Evolutionary conservation across 768 basidiomycete genomes (phyloP).

Genomic region (Arthromyces matolae): DNA sequence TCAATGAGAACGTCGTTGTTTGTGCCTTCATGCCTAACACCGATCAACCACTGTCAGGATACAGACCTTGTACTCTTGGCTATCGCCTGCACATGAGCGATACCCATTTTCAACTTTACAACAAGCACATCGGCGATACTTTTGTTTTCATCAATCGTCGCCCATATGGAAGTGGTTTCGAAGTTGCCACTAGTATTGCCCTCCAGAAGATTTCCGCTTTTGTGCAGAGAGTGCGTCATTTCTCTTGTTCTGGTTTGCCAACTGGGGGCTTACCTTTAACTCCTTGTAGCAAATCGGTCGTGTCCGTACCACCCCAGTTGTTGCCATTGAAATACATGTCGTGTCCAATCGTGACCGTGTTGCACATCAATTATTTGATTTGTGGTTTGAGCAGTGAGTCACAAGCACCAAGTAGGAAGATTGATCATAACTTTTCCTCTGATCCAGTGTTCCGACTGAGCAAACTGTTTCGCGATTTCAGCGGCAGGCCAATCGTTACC

Average conservation of each 20-base stretch:
- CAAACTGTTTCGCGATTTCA: conserved; percentile 39
- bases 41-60: conserved; percentile 43
- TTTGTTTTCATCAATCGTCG: conserved; percentile 56
- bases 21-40: conserved; percentile 59
- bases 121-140: conserved; percentile 47
- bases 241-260: background rate
- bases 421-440: conserved; percentile 29
- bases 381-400: conserved; percentile 65
- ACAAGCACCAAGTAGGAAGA: background rate
- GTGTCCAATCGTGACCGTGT: conserved; percentile 65
- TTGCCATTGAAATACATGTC: conserved; percentile 60
- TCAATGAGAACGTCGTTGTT: conserved; percentile 56
- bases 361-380: conserved; percentile 63
- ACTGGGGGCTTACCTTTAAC: background rate
- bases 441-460: conserved; percentile 35
- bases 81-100: conserved; percentile 57
- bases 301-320: conserved; percentile 47
- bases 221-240: conserved; percentile 44
- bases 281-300: conserved; percentile 54
- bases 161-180: conserved; percentile 39
- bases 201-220: conserved; percentile 54
- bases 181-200: conserved; percentile 57
- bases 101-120: conserved; percentile 55
- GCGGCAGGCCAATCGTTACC: conserved; percentile 38
- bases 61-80: conserved; percentile 47